These are phyloP conservation scores for Platanthera zijinensis DNA, from an alignment of 106 monocot genomes.

Conservation along the genomic window DNA sequence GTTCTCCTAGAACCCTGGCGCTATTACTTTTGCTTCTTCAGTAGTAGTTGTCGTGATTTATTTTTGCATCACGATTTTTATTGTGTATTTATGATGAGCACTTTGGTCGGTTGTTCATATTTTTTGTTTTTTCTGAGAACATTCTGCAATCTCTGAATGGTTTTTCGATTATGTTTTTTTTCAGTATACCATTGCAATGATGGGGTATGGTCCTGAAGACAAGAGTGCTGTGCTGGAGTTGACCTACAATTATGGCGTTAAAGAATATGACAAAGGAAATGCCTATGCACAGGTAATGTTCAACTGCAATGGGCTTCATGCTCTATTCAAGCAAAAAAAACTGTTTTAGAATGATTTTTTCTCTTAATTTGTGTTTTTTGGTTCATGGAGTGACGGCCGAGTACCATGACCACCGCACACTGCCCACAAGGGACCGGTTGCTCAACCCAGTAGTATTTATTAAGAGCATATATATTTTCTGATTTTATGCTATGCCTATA, in stretches of 20 bases:
- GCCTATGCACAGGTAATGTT: constrained; percentile 79
- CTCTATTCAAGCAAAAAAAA: no score
- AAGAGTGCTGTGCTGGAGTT: constrained; percentile 86
- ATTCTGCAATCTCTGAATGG: background rate
- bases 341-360: no score
- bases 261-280: constrained; percentile 86
- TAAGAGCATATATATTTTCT: no score
- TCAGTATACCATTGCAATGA: constrained; percentile 92
- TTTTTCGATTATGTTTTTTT: background rate
- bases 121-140: background rate
- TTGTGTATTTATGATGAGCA: background rate
- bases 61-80: background rate
- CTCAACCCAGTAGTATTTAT: no score
- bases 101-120: background rate
- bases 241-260: constrained; percentile 92
- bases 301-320: background rate
- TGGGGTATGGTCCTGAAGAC: constrained; percentile 99
- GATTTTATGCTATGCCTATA: no score
- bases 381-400: no score
- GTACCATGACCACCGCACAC: no score
- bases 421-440: no score
- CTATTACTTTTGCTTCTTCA: no score
- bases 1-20: no score
- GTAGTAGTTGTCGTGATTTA: background rate
- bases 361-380: no score